Conservation (phyloP, 495 filamentous ascomycete genomes). For the Talaromyces liani region DNA sequence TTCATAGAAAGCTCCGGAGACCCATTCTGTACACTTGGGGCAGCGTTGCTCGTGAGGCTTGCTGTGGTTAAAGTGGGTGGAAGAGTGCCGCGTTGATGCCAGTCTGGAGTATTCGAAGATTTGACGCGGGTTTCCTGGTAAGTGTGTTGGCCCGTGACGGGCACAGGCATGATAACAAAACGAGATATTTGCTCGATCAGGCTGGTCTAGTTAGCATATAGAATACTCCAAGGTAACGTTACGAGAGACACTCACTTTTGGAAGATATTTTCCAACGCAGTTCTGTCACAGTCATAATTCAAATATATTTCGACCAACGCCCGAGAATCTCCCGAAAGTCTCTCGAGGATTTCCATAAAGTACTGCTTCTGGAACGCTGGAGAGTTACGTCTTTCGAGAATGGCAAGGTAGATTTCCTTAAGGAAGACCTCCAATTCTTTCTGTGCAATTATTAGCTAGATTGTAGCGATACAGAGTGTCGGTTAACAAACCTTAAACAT, state of each 20-base stretch:
- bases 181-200: slow-evolving; percentile 89
- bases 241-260: slow-evolving; percentile 40
- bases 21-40: slow-evolving; percentile 48
- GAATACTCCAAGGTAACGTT: too few species aligned
- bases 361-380: slow-evolving; percentile 87
- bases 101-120: slow-evolving; percentile 52
- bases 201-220: slow-evolving; percentile 28
- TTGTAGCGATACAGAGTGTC: background rate
- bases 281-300: slow-evolving; percentile 96
- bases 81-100: slow-evolving; percentile 75
- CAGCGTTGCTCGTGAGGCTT: slow-evolving; percentile 46
- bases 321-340: slow-evolving; percentile 75
- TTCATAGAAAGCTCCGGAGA: slow-evolving; percentile 85
- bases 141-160: slow-evolving; percentile 75
- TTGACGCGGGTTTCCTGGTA: slow-evolving; percentile 66
- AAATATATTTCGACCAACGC: slow-evolving; percentile 94
- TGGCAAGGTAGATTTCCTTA: slow-evolving; percentile 94
- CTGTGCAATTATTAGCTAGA: slow-evolving; percentile 26
- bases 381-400: slow-evolving; percentile 80
- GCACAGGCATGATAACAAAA: slow-evolving; percentile 65
- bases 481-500: slow-evolving; percentile 68
- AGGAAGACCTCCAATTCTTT: slow-evolving; percentile 98
- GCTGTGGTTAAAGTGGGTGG: slow-evolving; percentile 80
- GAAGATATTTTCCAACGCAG: slow-evolving; percentile 92
- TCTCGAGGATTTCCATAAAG: slow-evolving; percentile 77